Percentiles rank a stretch among this genome's conserved stretches.
phyloP scores from a whole-genome alignment of 1,139 yeast species.

The Taphrina confusa region DNA sequence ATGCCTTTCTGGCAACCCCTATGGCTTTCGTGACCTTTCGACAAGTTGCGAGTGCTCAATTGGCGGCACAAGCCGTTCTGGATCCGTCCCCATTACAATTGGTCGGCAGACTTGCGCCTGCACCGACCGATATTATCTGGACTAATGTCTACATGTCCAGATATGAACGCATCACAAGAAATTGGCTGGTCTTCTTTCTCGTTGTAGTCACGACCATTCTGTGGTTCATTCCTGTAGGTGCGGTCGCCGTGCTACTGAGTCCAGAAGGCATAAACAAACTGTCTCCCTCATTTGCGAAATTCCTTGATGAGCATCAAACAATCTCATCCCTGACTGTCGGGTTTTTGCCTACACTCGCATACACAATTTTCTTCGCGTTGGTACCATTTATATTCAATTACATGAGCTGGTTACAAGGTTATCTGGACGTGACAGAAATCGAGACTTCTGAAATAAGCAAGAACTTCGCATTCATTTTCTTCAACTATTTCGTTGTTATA shows the following conservation, averaged over 20 bases:
- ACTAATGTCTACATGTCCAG: slow-evolving; percentile 65
- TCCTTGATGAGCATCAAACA: slow-evolving; percentile 59
- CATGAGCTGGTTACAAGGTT: slow-evolving; percentile 70
- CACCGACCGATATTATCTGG: slow-evolving; percentile 87
- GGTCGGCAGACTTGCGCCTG: slow-evolving; percentile 77
- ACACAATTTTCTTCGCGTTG: slow-evolving; percentile 68
- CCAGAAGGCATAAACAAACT: slow-evolving; percentile 65
- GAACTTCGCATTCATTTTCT: slow-evolving; percentile 66
- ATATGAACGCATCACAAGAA: slow-evolving; percentile 58
- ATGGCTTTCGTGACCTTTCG: slow-evolving; percentile 82
- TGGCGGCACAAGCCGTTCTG: slow-evolving; percentile 83
- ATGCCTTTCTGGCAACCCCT: slow-evolving; percentile 50
- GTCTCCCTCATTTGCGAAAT: slow-evolving; percentile 71
- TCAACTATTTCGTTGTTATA: slow-evolving; percentile 79
- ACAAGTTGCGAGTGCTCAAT: slow-evolving; percentile 81
- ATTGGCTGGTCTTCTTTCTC: slow-evolving; percentile 62
- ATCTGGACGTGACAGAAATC: slow-evolving; percentile 74
- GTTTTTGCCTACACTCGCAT: slow-evolving; percentile 71
- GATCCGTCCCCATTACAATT: slow-evolving; percentile 76
- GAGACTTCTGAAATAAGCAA: slow-evolving; percentile 76
- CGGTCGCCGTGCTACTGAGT: slow-evolving; percentile 70
- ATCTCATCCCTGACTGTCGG: slow-evolving; percentile 71
- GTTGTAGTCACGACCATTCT: slow-evolving; percentile 66
- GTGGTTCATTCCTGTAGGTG: slow-evolving; percentile 72
- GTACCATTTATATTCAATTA: slow-evolving; percentile 76